phyloP scores from a whole-genome alignment of 1,284 basidiomycete species.

The Mycosarcoma maydis region DNA sequence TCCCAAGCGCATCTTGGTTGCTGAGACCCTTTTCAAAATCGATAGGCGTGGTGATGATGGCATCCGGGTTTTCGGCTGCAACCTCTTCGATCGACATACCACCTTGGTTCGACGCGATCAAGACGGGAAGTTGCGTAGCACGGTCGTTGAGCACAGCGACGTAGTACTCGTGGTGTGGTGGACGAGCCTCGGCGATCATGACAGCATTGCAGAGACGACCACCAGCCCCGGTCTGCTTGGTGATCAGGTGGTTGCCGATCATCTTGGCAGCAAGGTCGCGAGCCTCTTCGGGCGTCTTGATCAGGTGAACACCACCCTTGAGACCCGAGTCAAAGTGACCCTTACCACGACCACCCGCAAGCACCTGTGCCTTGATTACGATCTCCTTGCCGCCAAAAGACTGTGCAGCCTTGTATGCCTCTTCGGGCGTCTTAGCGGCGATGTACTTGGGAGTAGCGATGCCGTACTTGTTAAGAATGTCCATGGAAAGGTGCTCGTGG shows the following conservation, averaged over 20 bases:
- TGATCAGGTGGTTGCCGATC: constrained; percentile 95
- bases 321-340: constrained; percentile 96
- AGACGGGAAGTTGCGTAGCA: constrained; percentile 84
- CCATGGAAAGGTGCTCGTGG: constrained; percentile 97
- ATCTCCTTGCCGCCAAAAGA: constrained; percentile 74
- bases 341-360: constrained; percentile 98
- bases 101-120: constrained; percentile 88
- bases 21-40: constrained; percentile 85
- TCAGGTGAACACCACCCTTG: constrained; percentile 96
- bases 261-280: constrained; percentile 88
- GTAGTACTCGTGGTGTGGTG: constrained; percentile 97
- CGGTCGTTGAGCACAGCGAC: constrained; percentile 97
- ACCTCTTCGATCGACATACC: constrained; percentile 94
- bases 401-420: constrained; percentile 88
- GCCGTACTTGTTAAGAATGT: constrained; percentile 96
- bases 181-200: constrained; percentile 95
- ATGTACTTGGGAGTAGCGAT: constrained; percentile 94
- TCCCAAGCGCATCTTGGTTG: constrained; percentile 76
- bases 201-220: constrained; percentile 96
- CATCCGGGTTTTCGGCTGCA: constrained; percentile 92
- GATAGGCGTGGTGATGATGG: constrained; percentile 96
- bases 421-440: constrained; percentile 85
- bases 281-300: constrained; percentile 91
- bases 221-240: constrained; percentile 94
- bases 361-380: constrained; percentile 93